Evolutionary conservation across 1,284 basidiomycete species (phyloP), one percentile per base, ranked within the genome.

Genomic region (Malassezia nana): DNA sequence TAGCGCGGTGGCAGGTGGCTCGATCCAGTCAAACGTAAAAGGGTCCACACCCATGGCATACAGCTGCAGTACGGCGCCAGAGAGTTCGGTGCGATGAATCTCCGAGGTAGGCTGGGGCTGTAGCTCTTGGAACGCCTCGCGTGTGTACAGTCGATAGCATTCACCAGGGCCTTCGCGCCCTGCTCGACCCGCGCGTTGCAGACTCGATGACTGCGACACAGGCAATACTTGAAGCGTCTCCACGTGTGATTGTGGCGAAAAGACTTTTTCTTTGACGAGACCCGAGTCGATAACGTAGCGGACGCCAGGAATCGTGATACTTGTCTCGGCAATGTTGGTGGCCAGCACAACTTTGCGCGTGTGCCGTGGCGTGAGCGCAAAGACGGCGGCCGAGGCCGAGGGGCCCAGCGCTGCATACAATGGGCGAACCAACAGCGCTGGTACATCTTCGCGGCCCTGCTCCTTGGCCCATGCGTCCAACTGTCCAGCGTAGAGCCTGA

Each of bases 301-400:
- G 50, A 98, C 85, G 1, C 91, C 91, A 4, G 91, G 89, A 66
- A 99, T 94, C 4, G 92, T 98, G 74, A 99, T 87, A 20, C 87
- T 89, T 0, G 94, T 98, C 75, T 98, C 92, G n/a, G 92, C 70
- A 46, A 73, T 73, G 55, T 73, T 73, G 22, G 70, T 73, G 4
- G 70, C 85, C 25, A 98, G 79, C 53, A 96, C 88, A 69, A 91
- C 85, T 73, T 94, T 90, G 43, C 92, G 83, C 1, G 81, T 83
- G 46, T 83, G 80, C 0, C 81, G 70, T 2, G 87, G 83, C 1
- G 87, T 78, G 1, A 64, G 59, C 4, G 50, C 50, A 43, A 69
- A 74, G 2, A 67, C 68, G 24, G 62, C 59, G 1, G 57, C 55
- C 4, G 63, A 58, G 2, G 68, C 71, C 4, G 57, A 57, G 9